Evolutionary conservation across 257 asterid genomes (phyloP), one percentile per base, ranked within the genome.

Genomic region (Solanum habrochaites): DNA sequence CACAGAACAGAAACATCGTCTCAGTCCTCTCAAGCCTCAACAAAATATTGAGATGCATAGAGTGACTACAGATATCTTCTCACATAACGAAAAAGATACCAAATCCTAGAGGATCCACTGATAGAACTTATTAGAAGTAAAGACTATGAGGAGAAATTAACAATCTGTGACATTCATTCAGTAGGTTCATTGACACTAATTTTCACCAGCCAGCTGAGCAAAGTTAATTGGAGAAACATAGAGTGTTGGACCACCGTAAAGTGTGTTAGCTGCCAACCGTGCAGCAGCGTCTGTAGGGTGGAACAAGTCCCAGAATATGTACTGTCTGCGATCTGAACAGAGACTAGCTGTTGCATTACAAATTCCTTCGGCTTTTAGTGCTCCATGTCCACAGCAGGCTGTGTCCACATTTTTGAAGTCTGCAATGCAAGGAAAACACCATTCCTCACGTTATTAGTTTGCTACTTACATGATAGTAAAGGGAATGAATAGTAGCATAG

Each of bases 321-420:
- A 87, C 49, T 85, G 85, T 15, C 29, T 27, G 43, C 89, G 88
- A 42, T 87, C 71, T 23, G 81, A 20, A 83, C 92, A 91, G 11
- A 90, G 83, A 80, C 42, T 85, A 9, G 92, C 89, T 16, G 88
- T 90, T 31, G 85, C 81, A 86, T 90, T 87, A 82, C 93, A 91
- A 18, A 66, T 60, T 6, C 66, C 83, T 60, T 90, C 85, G 2
- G 90, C 92, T 11, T 90, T 90, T 69, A 91, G 82, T 73, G 47
- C 40, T 83, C 98, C 96, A 20, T n/a, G 42, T 78, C 98, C 98
- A 58, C 98, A 95, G 91, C 98, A 95, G 39, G 96, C 94, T 15
- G 92, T 84, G 83, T 90, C 92, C 91, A 90, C 94, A 47, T 86
- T 91, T 74, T 83, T 88, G 81, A 95, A 90, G 21, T 92, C 98